These are phyloP conservation scores for Silybum marianum DNA, from an alignment of 129 eudicot genomes.

Conservation along the genomic window DNA sequence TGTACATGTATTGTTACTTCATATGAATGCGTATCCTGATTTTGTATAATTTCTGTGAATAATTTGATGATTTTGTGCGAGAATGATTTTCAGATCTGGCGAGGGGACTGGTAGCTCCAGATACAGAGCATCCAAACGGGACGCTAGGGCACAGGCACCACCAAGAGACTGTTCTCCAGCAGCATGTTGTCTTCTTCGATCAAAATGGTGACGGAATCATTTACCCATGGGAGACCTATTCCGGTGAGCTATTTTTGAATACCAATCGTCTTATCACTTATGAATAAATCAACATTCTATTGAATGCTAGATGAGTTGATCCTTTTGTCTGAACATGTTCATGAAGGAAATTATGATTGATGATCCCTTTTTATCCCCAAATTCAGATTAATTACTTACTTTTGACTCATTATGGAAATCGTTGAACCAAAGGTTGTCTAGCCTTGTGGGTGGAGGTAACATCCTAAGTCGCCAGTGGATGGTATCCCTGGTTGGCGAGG, in stretches of 20 bases:
- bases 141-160: slow-evolving; percentile 64
- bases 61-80: background rate
- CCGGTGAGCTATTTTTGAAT: slow-evolving; percentile 53
- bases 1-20: background rate
- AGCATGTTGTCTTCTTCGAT: slow-evolving; percentile 84
- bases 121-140: slow-evolving; percentile 80
- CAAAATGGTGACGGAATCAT: slow-evolving; percentile 73
- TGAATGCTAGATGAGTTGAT: background rate
- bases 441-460: no score
- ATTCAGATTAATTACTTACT: background rate
- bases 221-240: slow-evolving; percentile 94
- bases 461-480: no score
- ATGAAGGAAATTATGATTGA: background rate
- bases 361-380: background rate
- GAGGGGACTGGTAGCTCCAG: slow-evolving; percentile 76
- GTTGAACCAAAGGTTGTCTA: no score
- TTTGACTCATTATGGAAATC: background rate
- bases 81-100: slow-evolving; percentile 62
- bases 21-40: background rate
- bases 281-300: background rate
- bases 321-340: background rate
- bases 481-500: no score
- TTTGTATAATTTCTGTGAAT: background rate
- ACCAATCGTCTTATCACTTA: background rate
- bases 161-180: slow-evolving; percentile 82